Percentiles rank a stretch among this genome's conserved stretches.
Evolutionary conservation across 768 basidiomycete species (phyloP).

Genomic region (Rhodosporidiobolus sp.): DNA sequence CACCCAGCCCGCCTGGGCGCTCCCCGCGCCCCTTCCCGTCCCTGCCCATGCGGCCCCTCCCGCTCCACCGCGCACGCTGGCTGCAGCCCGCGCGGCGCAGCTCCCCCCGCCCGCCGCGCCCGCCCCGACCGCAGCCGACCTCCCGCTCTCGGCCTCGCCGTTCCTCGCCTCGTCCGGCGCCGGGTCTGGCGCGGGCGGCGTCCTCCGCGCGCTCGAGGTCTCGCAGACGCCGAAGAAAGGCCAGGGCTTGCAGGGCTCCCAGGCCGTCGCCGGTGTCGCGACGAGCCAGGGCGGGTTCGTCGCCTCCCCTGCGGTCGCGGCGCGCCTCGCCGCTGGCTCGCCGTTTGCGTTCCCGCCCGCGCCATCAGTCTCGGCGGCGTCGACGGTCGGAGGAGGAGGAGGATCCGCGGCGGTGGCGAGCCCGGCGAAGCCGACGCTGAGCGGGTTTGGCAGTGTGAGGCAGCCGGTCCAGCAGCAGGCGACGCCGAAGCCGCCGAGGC

Average conservation of each 20-base stretch:
- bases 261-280: too few relatives aligned
- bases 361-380: background rate
- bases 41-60: background rate
- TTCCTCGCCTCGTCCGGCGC: conserved; percentile 23
- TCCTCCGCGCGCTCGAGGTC: conserved; percentile 25
- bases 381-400: too few relatives aligned
- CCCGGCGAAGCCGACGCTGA: conserved; percentile 10
- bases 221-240: background rate
- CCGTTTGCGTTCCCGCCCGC: background rate
- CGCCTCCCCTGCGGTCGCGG: background rate
- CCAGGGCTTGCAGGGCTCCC: background rate
- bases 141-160: conserved; percentile 34
- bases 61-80: conserved; percentile 16
- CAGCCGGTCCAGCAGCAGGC: background rate
- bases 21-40: background rate
- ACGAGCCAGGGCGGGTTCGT: background rate
- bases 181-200: background rate
- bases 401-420: too few relatives aligned
- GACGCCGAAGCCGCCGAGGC: background rate
- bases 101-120: conserved; percentile 13
- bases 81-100: conserved; percentile 5
- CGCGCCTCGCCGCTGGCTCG: background rate
- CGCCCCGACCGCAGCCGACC: conserved; percentile 6
- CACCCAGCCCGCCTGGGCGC: conserved; percentile 38
- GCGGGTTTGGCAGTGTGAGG: conserved; percentile 27